These are phyloP conservation scores for Heterobasidion irregulare DNA, from an alignment of 1,284 basidiomycete species.

Conservation along the genomic window DNA sequence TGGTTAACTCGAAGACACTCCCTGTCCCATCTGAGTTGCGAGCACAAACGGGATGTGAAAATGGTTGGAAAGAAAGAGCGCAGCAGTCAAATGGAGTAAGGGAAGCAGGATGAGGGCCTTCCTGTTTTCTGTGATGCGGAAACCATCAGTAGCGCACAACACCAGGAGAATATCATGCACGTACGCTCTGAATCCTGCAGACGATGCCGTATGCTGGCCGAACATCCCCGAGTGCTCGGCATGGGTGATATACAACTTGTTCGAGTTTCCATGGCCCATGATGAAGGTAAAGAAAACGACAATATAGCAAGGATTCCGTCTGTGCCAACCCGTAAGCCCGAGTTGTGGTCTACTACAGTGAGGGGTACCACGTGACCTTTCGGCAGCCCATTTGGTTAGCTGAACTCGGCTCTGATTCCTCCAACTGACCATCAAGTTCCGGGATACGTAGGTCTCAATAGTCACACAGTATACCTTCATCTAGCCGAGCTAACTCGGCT, in stretches of 20 bases:
- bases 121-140: slow-evolving; percentile 43
- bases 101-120: slow-evolving; percentile 51
- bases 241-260: slow-evolving; percentile 83
- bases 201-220: slow-evolving; percentile 70
- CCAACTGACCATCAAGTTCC: no score
- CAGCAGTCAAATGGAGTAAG: slow-evolving; percentile 88
- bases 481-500: not conserved
- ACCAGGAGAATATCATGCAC: slow-evolving; percentile 17
- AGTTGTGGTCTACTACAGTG: no score
- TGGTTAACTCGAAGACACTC: slow-evolving; percentile 78
- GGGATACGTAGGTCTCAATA: not conserved
- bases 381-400: no score
- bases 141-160: slow-evolving; percentile 3
- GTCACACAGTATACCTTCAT: not conserved
- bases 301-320: no score
- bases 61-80: slow-evolving; percentile 87
- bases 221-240: slow-evolving; percentile 72
- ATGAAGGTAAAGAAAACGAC: not conserved
- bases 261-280: slow-evolving; percentile 81
- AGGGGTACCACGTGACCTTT: no score
- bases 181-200: slow-evolving; percentile 63
- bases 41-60: slow-evolving; percentile 84
- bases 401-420: no score
- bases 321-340: no score
- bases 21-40: slow-evolving; percentile 74